phyloP scores from a whole-genome alignment of 2,329 filamentous ascomycete genomes.

The Colletotrichum caudatum region DNA sequence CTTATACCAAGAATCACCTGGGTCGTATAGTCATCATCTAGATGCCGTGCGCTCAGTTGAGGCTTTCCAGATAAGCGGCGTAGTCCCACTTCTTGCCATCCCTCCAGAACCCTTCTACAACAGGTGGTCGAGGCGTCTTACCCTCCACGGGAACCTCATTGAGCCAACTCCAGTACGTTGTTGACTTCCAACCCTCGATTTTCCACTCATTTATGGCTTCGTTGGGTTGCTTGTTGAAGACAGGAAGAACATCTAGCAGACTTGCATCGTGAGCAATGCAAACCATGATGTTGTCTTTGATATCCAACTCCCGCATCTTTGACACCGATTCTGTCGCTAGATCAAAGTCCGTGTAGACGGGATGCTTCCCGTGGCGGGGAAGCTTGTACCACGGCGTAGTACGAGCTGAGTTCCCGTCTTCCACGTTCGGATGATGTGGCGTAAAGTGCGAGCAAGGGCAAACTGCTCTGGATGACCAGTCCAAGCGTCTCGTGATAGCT shows the following conservation, averaged over 20 bases:
- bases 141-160: constrained; percentile 32
- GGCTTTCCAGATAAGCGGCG: constrained; percentile 5
- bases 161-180: constrained; percentile 38
- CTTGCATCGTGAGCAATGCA: constrained; percentile 37
- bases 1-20: no score
- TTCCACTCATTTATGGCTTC: constrained; percentile 37
- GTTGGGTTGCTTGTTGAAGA: constrained; percentile 31
- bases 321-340: constrained; percentile 23
- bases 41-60: not conserved
- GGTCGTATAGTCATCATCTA: not conserved
- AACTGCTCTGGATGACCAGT: constrained; percentile 12
- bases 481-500: constrained; percentile 12
- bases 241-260: constrained; percentile 29
- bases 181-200: constrained; percentile 20
- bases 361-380: constrained; percentile 4
- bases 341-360: constrained; percentile 31
- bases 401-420: not conserved
- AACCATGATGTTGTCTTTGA: constrained; percentile 32
- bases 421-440: constrained; percentile 20
- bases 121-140: constrained; percentile 12
- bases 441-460: constrained; percentile 38
- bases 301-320: constrained; percentile 38
- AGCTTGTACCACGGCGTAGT: constrained; percentile 31
- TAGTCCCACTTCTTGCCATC: constrained; percentile 37
- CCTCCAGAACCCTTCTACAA: constrained; percentile 36